Base-by-base conservation (phyloP, 371 early-diverging fungal species). In the Rhizomucor pusillus region DNA sequence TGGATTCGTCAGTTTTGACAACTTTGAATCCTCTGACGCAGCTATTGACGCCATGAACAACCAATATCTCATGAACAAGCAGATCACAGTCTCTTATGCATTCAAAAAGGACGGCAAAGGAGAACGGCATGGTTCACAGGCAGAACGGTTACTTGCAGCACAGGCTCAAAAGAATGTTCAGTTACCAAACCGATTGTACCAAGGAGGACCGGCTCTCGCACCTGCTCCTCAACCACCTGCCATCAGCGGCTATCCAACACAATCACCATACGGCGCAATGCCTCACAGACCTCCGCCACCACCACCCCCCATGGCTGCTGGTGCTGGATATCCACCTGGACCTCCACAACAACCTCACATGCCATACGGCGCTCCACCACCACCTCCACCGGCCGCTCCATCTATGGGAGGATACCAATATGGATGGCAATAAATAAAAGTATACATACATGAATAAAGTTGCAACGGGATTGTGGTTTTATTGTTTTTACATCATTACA, bases 101-200 rank as follows among this genome's bases (percentile, higher is more conserved):
- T 91, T 93, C 66, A 98, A 98, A 73, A 98, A 98, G 76, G 98
- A 99, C 60, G 95, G 96, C 25, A 92, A 93, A 72, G 99, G 99
- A 13, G 98, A 97, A 66, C 74, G 95, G 19, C 99, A 99, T 66
- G 99, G 99, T 45, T 90, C 93, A 29, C 94, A 95, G 1, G 97
- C 98, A 77, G 98, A 98, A 69, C 87, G 99, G 56, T 66, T 97
- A 48, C 79, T 98, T 66, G 99, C 99, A 2, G 88, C 92, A 5
- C 91, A 97, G 72, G 93, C 92, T 25, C 77, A 78, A 47, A 93
- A 94, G 69, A 86, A 86, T 59, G 77, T 77, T 36, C 79, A 82
- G 25, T 48, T 73, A 54, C 90, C 91, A 20, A 88, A 89, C 65
- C 77, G 87, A 41, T 59, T 90, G 13, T 90, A 86, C 69, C 84